Base-by-base conservation (phyloP, 495 filamentous ascomycete species). In the Penicillium chermesinum region DNA sequence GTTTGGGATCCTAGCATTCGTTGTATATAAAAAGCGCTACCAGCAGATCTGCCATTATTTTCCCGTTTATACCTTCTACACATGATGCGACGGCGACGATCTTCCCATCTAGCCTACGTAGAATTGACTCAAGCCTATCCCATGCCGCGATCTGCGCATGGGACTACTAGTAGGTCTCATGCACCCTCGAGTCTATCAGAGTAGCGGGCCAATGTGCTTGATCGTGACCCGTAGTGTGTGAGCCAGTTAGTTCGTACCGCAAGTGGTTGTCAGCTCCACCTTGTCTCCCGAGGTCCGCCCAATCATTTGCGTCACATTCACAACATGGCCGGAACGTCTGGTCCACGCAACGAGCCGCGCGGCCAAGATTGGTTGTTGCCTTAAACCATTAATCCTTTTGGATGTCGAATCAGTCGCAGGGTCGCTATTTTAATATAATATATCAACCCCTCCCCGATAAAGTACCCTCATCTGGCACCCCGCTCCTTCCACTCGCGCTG, bases 1-100 rank as follows among this genome's bases (percentile, higher is more conserved):
- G 59, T 62, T 62, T 55, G 40, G 56, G 57, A 51, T 43, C 48
- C 53, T 58, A 53, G 59, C 59, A 62, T 61, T 58, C 48, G 50
- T 59, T 59, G 59, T 62, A 62, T 50, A 62, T 62, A 62, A 53
- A 30, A 30, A 61, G 48, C 57, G 55, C 52, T 41, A 61, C 36
- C 37, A 45, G 42, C 49, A 45, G 53, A 55, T 56, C 46, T 50
- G 47, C 52, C 39, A 49, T 53, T 49, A 54, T 40, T 41, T 50
- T 48, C 15, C 41, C 20, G 16, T 17, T 52, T 54, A 9, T 27
- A 36, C 34, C 18, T 30, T 38, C 18, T 30, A 3, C 36, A 16
- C 44, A 18, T 47, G 44, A 47, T 47, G 34, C 16, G 37, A 15
- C 18, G 33, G 1, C 17, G 34, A 14, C 38, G n/a, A 41, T 30